Conservation (phyloP, 2,329 filamentous ascomycete genomes). For the Parastagonospora nodorum region DNA sequence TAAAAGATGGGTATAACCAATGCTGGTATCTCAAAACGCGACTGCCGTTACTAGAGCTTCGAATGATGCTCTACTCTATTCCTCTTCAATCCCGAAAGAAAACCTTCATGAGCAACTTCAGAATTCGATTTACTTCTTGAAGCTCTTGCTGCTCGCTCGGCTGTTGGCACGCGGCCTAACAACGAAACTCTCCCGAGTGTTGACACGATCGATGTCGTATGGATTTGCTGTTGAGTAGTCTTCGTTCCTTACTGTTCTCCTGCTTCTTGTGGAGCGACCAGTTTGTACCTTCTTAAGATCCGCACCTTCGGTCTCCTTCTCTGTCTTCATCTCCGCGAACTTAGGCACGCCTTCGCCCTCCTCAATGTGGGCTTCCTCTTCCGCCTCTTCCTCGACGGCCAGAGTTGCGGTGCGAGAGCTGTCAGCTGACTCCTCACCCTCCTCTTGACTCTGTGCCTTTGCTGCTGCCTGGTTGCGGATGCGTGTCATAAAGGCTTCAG, state of each 20-base stretch:
- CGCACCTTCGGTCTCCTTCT: conserved; percentile 32
- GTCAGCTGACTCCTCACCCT: conserved; percentile 18
- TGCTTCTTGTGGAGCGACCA: conserved; percentile 32
- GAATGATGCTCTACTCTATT: neutral
- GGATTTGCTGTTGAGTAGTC: conserved; percentile 50
- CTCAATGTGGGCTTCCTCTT: conserved; percentile 31
- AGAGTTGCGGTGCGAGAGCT: conserved; percentile 33
- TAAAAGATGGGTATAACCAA: conserved; percentile 29
- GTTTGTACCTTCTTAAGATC: conserved; percentile 37
- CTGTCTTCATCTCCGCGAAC: conserved; percentile 49
- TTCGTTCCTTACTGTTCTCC: conserved; percentile 26
- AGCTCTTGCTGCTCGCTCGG: conserved; percentile 17
- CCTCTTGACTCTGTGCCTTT: conserved; percentile 13
- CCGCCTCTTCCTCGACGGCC: conserved; percentile 30
- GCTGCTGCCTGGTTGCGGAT: conserved; percentile 45
- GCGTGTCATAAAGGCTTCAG: conserved; percentile 63
- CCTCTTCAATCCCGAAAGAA: neutral
- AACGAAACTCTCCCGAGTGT: conserved; percentile 54
- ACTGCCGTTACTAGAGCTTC: neutral
- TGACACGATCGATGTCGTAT: conserved; percentile 55
- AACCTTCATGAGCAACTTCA: neutral
- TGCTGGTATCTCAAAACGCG: conserved; percentile 19
- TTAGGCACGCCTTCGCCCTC: conserved; percentile 28
- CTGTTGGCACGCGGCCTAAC: conserved; percentile 27
- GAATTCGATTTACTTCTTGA: neutral